Base-by-base conservation (phyloP, 208 protist species). In the Vickermania ingenoplastis region DNA sequence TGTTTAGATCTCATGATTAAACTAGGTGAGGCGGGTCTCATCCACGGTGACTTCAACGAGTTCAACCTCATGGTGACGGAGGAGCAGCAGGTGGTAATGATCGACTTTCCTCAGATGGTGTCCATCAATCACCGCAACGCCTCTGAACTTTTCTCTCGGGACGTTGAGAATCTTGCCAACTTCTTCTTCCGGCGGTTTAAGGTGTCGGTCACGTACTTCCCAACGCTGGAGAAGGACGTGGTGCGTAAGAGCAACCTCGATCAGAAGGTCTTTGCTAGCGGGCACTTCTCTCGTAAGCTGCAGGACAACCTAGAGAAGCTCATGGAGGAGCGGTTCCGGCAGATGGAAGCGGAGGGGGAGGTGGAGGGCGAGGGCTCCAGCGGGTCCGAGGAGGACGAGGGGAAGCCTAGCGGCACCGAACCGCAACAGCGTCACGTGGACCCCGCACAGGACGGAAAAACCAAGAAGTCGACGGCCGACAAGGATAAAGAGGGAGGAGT, bases 91-190 rank as follows among this genome's bases (percentile, higher is more conserved):
- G 75, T 99, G 1, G 84, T 94, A 11, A 66, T 99, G 26, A 99
- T 99, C 79, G 98, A 99, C 77, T 99, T 99, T 57, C 98, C 98
- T 27, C 98, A 99, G 74, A 99, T 99, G 97, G 79, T 99, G 7
- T 98, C 97, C 3, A 98, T 85, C 13, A 90, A 84, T 27, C 97
- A 99, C 73, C 53, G 41, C 22, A 99, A 99, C 66, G 97, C 97
- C 17, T 61, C 83, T 24, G 88, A 94, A 64, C 81, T 92, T 50
- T 99, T 99, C 72, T 78, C 97, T 50, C 90, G 98, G 31, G 98
- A 99, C 83, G 94, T 99, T n/a, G 59, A 95, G 17, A 98, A 98
- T 67, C 77, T 99, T 24, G 79, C 86, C 28, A 88, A 75, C 14
- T 99, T 98, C 66, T 99, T 99, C 69, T 66, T 81, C 29, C 84